Conservation (phyloP, 352 stramenopile species). For the Globisporangium canariense region DNA sequence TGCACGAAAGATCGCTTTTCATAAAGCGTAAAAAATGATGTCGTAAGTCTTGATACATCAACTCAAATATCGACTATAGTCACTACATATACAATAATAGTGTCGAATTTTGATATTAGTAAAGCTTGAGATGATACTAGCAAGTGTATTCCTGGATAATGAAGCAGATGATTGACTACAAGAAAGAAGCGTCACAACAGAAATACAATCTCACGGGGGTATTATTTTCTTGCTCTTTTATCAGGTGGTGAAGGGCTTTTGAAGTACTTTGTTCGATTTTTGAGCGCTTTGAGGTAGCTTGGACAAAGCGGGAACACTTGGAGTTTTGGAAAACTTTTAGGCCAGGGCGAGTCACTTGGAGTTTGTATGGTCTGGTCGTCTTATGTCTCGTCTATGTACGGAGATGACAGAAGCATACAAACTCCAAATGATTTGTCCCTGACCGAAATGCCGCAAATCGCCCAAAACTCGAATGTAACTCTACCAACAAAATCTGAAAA, state of each 20-base stretch:
- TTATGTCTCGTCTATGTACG: too few species aligned
- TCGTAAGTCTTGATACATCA: neutral
- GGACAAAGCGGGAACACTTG: too few species aligned
- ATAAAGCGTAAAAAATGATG: neutral
- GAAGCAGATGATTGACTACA: neutral
- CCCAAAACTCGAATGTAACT: too few species aligned
- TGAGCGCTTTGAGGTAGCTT: too few species aligned
- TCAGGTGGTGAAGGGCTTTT: neutral
- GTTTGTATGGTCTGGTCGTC: too few species aligned
- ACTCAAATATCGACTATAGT: neutral
- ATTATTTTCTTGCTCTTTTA: neutral
- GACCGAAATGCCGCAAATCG: too few species aligned
- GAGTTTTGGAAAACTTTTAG: too few species aligned
- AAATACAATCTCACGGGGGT: neutral
- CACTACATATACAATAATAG: too few species aligned
- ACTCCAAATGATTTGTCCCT: too few species aligned
- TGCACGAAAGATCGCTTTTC: neutral
- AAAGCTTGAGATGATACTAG: neutral
- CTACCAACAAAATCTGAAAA: too few species aligned
- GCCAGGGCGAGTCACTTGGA: too few species aligned
- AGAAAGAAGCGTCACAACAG: neutral
- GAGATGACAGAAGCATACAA: too few species aligned
- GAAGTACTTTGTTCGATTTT: neutral
- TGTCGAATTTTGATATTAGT: neutral
- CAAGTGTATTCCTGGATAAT: neutral